Evolutionary conservation across 2,329 filamentous ascomycete genomes (phyloP), one percentile per base, ranked within the genome.

Genomic region (Ambrosiella cleistominuta): DNA sequence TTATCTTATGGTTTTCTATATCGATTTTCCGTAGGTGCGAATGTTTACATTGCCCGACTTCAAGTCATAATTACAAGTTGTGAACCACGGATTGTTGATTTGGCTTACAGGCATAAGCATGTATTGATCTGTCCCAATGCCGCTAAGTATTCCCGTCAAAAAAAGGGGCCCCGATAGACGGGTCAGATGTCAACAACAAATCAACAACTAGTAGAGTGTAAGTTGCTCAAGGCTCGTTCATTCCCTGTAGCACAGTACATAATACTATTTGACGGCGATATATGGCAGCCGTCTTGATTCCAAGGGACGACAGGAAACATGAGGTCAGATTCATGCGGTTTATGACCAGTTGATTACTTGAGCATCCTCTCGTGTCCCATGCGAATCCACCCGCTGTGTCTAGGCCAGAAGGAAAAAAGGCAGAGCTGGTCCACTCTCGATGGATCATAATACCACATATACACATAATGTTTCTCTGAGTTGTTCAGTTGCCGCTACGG

Each of bases 221-320:
- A 51, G 47, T 36, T 35, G 45, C 7, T 11, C 17, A 51, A 37
- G 47, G 47, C 47, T 51, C 47, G 47, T 51, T 19, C 47, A 19
- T 51, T 51, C 47, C 47, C 47, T 51, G 47, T 51, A 51, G 19
- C 27, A 51, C 47, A 51, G 47, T 51, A 51, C 27, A n/a, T 7
- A 35, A 51, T 51, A 15, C 47, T 17, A 27, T 51, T 51, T 19
- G 4, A 51, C 19, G 7, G 47, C 7, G 47, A 35, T 51, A n/a
- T 8, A 27, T 51, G 13, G 47, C 47, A 51, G 37, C 9, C 27
- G 35, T 9, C 17, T 19, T 27, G 6, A 8, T 47, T 51, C 35
- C 47, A 54, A 53, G 36, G 52, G 39, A 54, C n/a, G 38, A 42
- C 52, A 54, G 42, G 15, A 38, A 39, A 40, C 37, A 38, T 36